Base-by-base conservation (phyloP, 2,329 filamentous ascomycete genomes). In the Ustulina deusta region DNA sequence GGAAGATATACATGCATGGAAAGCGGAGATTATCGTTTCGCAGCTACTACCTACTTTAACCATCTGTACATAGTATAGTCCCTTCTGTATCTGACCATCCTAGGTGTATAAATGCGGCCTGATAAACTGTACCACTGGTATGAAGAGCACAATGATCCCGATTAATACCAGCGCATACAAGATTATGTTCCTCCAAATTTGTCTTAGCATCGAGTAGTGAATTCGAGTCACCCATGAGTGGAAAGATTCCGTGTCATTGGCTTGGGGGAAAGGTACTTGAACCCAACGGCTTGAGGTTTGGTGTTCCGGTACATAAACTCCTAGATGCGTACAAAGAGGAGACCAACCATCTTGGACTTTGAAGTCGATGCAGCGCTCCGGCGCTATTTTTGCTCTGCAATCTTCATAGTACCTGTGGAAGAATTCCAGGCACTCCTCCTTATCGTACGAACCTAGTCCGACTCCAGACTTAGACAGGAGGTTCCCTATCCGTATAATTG, bases 341-440 rank as follows among this genome's bases (percentile, higher is more conserved):
- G 38, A 40, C 68, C 65, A 71, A 11, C 70, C 65, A 13, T 71
- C 63, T 52, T 70, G 65, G 27, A 69, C 70, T 22, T 63, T 56
- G 57, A 66, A 71, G 2, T 71, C 65, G 10, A 71, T 68, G 29
- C 51, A 58, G 25, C 60, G 49, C 11, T 68, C 51, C 15, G 62
- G 40, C 3, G 61, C 59, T 15, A 71, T 71, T 22, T 42, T 63
- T 6, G 52, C 48, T 42, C 63, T 64, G 67, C 68, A 68, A 46
- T 70, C 40, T n/a, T 56, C 62, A 36, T 70, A 71, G 52, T 70
- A 70, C 11, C 40, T 22, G 17, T 63, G 40, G 48, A 70, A 71
- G 59, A 66, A 71, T 36, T 51, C 36, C 17, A 70, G 17, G 13
- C 65, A 70, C 27, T 68, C 55, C 46, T 51, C 59, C 25, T 70